phyloP scores from a whole-genome alignment of 2,329 filamentous ascomycete species.

The Atkinsonella hypoxylon region DNA sequence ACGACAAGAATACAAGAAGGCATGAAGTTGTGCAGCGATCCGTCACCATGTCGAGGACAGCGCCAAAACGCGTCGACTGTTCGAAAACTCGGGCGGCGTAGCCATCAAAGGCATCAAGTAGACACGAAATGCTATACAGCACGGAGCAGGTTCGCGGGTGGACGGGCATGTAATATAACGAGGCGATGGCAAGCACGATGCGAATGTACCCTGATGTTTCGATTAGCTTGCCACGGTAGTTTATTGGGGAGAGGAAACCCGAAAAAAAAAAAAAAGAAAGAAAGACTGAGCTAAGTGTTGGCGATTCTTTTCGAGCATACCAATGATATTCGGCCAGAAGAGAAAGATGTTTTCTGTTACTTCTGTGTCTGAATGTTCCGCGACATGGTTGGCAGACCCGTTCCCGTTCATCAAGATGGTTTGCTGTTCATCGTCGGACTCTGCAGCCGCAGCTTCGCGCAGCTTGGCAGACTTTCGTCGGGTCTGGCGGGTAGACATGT shows the following conservation, averaged over 20 bases:
- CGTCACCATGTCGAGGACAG: constrained; percentile 97
- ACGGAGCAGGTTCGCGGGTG: constrained; percentile 92
- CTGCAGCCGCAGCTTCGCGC: constrained; percentile 12
- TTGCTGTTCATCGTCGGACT: constrained; percentile 16
- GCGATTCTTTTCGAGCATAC: constrained; percentile 31
- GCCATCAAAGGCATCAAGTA: constrained; percentile 90
- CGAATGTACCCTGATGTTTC: constrained; percentile 53
- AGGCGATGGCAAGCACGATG: constrained; percentile 73
- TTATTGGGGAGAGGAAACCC: too few species aligned
- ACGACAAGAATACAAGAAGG: constrained; percentile 85
- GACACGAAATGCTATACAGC: constrained; percentile 85
- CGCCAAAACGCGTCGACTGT: constrained; percentile 90
- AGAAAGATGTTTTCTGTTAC: constrained; percentile 65
- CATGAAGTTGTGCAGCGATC: constrained; percentile 95
- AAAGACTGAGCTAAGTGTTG: neutral
- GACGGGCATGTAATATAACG: constrained; percentile 97
- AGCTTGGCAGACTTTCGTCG: constrained; percentile 26
- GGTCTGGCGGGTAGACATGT: constrained; percentile 28
- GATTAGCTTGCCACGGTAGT: neutral
- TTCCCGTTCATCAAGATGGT: constrained; percentile 31
- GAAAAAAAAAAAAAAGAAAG: too few species aligned
- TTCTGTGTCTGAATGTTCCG: constrained; percentile 23
- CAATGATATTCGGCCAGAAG: constrained; percentile 73
- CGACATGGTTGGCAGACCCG: constrained; percentile 24
- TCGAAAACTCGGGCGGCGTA: constrained; percentile 70